Percentiles rank a stretch among this genome's conserved stretches.
Evolutionary conservation across 2,329 filamentous ascomycete species (phyloP).

Genomic region (Aspergillus fumigatus): DNA sequence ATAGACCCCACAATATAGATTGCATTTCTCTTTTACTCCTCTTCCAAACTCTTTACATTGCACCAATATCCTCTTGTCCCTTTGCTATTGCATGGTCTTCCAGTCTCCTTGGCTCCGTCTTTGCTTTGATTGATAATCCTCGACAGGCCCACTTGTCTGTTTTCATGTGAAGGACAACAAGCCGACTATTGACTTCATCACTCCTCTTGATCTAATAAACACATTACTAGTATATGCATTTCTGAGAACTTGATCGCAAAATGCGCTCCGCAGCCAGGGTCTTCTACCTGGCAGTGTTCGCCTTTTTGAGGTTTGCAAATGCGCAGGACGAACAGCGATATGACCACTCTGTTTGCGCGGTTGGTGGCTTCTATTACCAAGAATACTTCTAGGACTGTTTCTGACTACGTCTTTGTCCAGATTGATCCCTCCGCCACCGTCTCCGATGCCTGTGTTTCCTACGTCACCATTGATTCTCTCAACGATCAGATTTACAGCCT

Average conservation of each 20-base stretch:
- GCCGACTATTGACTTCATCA: not conserved
- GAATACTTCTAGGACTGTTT: conserved; percentile 11
- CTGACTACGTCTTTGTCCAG: conserved; percentile 44
- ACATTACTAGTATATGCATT: not conserved
- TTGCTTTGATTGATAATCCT: conserved; percentile 5
- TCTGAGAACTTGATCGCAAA: conserved; percentile 2
- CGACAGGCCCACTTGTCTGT: conserved; percentile 7
- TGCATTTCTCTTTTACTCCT: not conserved
- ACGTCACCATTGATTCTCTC: conserved; percentile 78
- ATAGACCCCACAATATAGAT: not conserved
- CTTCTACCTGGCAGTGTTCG: conserved; percentile 61
- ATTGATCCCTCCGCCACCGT: conserved; percentile 86
- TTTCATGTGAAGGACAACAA: conserved; percentile 11
- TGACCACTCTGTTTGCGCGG: conserved; percentile 50
- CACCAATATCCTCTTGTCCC: not conserved
- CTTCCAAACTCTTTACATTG: not conserved
- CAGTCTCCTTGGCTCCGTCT: not conserved
- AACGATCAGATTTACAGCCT: conserved; percentile 73
- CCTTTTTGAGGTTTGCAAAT: conserved; percentile 50
- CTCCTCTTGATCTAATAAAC: not conserved
- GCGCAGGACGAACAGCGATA: conserved; percentile 37
- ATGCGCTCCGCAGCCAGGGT: conserved; percentile 53
- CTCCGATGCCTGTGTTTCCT: conserved; percentile 90
- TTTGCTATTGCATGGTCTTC: not conserved
- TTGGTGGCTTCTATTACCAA: conserved; percentile 36